These are phyloP conservation scores for Fusarium udum DNA, from an alignment of 2,329 filamentous ascomycete species.

Conservation along the genomic window DNA sequence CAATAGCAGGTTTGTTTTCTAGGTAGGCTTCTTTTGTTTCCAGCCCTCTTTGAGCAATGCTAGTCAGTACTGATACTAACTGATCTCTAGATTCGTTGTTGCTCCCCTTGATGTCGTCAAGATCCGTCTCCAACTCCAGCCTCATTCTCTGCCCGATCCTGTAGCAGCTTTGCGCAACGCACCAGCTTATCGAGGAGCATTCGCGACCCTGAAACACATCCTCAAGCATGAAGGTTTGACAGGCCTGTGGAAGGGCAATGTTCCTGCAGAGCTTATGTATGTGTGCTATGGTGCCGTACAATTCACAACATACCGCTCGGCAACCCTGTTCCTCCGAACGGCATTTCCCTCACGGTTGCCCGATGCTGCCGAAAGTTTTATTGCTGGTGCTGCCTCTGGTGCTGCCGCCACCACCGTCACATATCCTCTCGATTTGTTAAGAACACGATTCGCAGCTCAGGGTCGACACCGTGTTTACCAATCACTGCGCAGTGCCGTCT, in stretches of 20 bases:
- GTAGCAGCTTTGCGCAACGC: conserved; percentile 64
- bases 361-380: conserved; percentile 77
- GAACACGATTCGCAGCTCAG: conserved; percentile 97
- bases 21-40: conserved; percentile 62
- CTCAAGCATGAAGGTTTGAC: conserved; percentile 82
- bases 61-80: conserved; percentile 20
- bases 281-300: conserved; percentile 89
- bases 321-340: conserved; percentile 72
- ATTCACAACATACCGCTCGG: conserved; percentile 86
- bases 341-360: conserved; percentile 61
- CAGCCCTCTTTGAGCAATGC: neutral
- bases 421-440: conserved; percentile 91
- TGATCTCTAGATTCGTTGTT: conserved; percentile 77
- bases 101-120: conserved; percentile 97
- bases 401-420: conserved; percentile 83
- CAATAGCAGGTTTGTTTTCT: conserved; percentile 83
- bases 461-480: conserved; percentile 81
- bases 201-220: conserved; percentile 80
- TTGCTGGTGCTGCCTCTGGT: conserved; percentile 84
- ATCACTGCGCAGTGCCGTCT: conserved; percentile 73
- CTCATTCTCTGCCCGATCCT: conserved; percentile 83
- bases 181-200: conserved; percentile 75
- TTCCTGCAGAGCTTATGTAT: conserved; percentile 94
- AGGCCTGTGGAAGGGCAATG: conserved; percentile 96
- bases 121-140: conserved; percentile 94